Conservation (phyloP, 148 eudicot genomes). For the Cornus controversa region DNA sequence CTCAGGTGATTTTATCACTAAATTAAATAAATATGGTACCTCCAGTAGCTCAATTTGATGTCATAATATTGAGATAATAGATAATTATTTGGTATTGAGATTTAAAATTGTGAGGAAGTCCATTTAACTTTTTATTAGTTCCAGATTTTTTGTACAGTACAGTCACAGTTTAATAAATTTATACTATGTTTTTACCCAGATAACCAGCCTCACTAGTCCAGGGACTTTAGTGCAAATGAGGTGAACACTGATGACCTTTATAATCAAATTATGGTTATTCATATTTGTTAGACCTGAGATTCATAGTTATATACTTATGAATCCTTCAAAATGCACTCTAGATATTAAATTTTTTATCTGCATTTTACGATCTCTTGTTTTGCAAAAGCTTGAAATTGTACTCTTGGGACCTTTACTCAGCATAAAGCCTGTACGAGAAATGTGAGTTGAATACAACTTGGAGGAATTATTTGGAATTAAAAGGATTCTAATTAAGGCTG, state of each 20-base stretch:
- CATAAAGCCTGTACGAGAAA: neutral
- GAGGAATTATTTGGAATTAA: too few species aligned
- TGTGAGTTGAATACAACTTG: neutral
- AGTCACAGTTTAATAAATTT: conserved; percentile 13
- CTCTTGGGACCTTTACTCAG: neutral
- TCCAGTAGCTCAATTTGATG: neutral
- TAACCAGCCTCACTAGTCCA: conserved; percentile 77
- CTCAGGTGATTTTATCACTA: conserved; percentile 62
- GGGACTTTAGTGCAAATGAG: conserved; percentile 86
- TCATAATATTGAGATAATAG: neutral
- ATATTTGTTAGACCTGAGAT: neutral
- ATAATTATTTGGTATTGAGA: neutral
- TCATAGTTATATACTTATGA: neutral
- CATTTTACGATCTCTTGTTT: neutral
- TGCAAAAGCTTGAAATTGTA: neutral
- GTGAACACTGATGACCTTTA: conserved; percentile 33
- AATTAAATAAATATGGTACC: neutral
- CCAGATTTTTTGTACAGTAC: neutral
- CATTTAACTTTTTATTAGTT: neutral
- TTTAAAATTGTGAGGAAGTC: neutral
- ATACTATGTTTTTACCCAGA: conserved; percentile 48
- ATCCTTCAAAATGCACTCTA: neutral
- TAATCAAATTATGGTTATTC: neutral
- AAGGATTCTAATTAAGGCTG: neutral
- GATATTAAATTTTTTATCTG: neutral